Conservation (phyloP, 768 basidiomycete genomes). For the Daedalea quercina region DNA sequence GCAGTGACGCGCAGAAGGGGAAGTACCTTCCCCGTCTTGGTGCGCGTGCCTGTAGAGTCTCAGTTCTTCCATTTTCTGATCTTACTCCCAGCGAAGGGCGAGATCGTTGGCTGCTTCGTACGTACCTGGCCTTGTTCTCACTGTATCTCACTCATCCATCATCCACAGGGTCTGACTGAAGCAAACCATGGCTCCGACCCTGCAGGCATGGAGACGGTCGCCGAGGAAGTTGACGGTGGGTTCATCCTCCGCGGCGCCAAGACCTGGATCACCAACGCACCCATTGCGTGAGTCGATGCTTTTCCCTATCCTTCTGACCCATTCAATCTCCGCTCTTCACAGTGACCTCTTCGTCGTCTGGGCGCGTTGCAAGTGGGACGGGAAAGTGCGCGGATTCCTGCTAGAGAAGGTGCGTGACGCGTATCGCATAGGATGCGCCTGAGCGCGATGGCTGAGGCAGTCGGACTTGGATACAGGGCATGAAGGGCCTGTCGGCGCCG, state of each 20-base stretch:
- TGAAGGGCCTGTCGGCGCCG: constrained; percentile 76
- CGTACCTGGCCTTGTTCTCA: constrained; percentile 17
- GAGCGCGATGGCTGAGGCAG: too few species aligned
- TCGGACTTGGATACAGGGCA: too few species aligned
- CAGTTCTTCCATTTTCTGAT: too few species aligned
- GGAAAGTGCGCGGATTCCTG: constrained; percentile 83
- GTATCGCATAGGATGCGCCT: too few species aligned
- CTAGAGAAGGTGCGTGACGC: constrained; percentile 66
- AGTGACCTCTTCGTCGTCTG: constrained; percentile 91
- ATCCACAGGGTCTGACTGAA: constrained; percentile 80
- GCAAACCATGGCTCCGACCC: constrained; percentile 97
- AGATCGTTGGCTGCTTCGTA: constrained; percentile 90
- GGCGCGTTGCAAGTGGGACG: constrained; percentile 94
- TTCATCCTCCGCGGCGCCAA: constrained; percentile 87
- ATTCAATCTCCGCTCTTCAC: background rate
- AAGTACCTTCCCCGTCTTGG: constrained; percentile 84
- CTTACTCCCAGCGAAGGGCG: constrained; percentile 82
- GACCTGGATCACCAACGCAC: constrained; percentile 96
- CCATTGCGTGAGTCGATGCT: constrained; percentile 62
- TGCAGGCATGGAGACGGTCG: constrained; percentile 94
- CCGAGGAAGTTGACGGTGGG: constrained; percentile 78
- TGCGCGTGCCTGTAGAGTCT: constrained; percentile 25
- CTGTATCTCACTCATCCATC: background rate
- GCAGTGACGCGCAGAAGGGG: constrained; percentile 84
- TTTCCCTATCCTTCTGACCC: background rate